Percentiles rank a stretch among this genome's conserved stretches.
Evolutionary conservation across 1,139 yeast genomes (phyloP).

Genomic region (Suhomyces guaymorum): DNA sequence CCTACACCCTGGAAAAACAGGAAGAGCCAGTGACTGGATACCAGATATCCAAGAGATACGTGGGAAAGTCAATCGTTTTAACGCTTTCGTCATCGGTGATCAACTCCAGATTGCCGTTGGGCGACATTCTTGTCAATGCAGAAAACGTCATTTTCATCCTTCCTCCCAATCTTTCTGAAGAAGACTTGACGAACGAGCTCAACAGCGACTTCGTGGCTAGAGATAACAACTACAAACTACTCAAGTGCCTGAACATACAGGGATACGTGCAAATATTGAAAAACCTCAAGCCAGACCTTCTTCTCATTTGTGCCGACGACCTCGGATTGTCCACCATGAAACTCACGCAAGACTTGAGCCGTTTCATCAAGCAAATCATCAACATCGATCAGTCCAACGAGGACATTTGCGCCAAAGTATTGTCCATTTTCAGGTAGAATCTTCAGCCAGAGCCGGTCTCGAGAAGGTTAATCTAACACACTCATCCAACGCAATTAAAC

Average conservation of each 20-base stretch:
- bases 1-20: conserved; percentile 16
- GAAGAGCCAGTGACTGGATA: conserved; percentile 6
- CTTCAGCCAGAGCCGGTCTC: conserved; percentile 12
- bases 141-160: conserved; percentile 49
- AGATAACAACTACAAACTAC: conserved; percentile 39
- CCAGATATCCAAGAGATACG: conserved; percentile 24
- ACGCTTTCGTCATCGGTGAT: conserved; percentile 47
- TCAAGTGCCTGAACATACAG: conserved; percentile 43
- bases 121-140: conserved; percentile 39
- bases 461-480: neutral
- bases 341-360: conserved; percentile 39
- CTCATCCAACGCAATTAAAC: too few species aligned
- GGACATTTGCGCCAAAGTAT: conserved; percentile 29
- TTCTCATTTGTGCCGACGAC: conserved; percentile 47
- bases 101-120: conserved; percentile 40
- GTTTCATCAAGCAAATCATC: conserved; percentile 43
- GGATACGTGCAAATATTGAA: conserved; percentile 46
- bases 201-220: conserved; percentile 14
- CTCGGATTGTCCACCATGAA: conserved; percentile 34
- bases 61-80: conserved; percentile 42
- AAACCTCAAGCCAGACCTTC: conserved; percentile 45
- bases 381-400: conserved; percentile 36
- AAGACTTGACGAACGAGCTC: conserved; percentile 34
- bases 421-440: conserved; percentile 28
- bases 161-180: conserved; percentile 47